phyloP scores from a whole-genome alignment of 371 early-diverging fungal genomes.

The Apophysomyces sp. region DNA sequence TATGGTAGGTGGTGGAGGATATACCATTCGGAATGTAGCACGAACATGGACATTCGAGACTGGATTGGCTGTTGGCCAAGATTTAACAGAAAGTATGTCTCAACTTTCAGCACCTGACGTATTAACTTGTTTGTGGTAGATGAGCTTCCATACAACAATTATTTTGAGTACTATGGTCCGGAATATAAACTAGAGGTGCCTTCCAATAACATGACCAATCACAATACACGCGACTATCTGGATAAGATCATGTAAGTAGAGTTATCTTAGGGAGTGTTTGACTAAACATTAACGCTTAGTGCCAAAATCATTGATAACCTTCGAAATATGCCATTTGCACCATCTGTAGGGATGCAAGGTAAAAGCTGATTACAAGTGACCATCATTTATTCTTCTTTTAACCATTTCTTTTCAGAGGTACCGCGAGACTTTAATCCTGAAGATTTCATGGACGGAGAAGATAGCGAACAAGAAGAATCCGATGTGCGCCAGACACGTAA shows the following conservation, averaged over 20 bases:
- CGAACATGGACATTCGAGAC: constrained; percentile 98
- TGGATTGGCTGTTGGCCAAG: constrained; percentile 73
- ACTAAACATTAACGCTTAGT: constrained; percentile 24
- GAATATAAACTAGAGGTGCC: constrained; percentile 94
- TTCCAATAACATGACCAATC: constrained; percentile 95
- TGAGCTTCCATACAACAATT: constrained; percentile 93
- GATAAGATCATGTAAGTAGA: constrained; percentile 81
- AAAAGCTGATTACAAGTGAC: not conserved
- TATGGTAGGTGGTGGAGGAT: constrained; percentile 98
- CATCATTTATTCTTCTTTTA: not conserved
- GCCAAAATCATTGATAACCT: constrained; percentile 88
- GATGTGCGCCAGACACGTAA: constrained; percentile 46
- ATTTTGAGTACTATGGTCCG: constrained; percentile 94
- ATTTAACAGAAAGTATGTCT: constrained; percentile 29
- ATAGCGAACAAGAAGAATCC: constrained; percentile 47
- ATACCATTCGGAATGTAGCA: constrained; percentile 95
- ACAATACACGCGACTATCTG: constrained; percentile 89
- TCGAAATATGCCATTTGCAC: constrained; percentile 84
- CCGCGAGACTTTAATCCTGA: constrained; percentile 49
- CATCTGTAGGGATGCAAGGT: constrained; percentile 93
- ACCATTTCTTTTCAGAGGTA: constrained; percentile 24
- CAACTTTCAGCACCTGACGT: not conserved
- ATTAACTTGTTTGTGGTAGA: constrained; percentile 8
- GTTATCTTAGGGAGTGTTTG: no score
- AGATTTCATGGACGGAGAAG: constrained; percentile 47